These are phyloP conservation scores for Ogataea allantospora DNA, from an alignment of 805 yeast genomes.

Conservation along the genomic window DNA sequence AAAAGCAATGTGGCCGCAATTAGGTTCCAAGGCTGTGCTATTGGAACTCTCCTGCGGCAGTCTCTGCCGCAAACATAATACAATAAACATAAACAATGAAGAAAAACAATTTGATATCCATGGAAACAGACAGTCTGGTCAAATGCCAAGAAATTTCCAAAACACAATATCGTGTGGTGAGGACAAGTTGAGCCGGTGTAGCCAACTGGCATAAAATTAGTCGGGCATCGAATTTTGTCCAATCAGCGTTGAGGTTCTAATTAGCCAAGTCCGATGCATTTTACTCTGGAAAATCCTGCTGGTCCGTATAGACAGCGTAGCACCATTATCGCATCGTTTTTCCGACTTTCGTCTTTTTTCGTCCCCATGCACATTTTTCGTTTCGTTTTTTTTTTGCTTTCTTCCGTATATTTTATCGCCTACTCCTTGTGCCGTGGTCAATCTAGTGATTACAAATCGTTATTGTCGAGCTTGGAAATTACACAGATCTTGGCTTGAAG, in stretches of 20 bases:
- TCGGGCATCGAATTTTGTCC: conserved; percentile 5
- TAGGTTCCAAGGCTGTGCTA: too few species aligned
- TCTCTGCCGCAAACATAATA: not conserved
- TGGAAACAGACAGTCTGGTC: conserved; percentile 3
- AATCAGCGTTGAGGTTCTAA: too few species aligned
- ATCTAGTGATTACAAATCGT: conserved; percentile 5
- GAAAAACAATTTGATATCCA: conserved; percentile 2
- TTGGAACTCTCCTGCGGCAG: too few species aligned
- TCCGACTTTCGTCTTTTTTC: conserved; percentile 14
- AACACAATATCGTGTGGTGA: conserved; percentile 3
- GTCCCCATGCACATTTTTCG: conserved; percentile 12
- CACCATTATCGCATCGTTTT: conserved; percentile 9
- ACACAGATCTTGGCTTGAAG: not conserved
- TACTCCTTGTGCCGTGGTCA: conserved; percentile 4
- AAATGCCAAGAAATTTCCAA: conserved; percentile 10
- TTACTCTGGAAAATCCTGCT: not conserved
- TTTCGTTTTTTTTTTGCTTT: conserved; percentile 13
- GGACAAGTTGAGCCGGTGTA: conserved; percentile 3
- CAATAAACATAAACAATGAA: not conserved
- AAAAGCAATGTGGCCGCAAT: too few species aligned
- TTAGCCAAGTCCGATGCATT: too few species aligned
- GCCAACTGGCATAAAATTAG: too few species aligned
- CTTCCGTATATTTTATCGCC: conserved; percentile 11
- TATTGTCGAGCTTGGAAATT: conserved; percentile 2
- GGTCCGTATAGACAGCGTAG: not conserved